Evolutionary conservation across 768 basidiomycete genomes (phyloP), one percentile per base, ranked within the genome.

Genomic region (Nidularia pulvinata): DNA sequence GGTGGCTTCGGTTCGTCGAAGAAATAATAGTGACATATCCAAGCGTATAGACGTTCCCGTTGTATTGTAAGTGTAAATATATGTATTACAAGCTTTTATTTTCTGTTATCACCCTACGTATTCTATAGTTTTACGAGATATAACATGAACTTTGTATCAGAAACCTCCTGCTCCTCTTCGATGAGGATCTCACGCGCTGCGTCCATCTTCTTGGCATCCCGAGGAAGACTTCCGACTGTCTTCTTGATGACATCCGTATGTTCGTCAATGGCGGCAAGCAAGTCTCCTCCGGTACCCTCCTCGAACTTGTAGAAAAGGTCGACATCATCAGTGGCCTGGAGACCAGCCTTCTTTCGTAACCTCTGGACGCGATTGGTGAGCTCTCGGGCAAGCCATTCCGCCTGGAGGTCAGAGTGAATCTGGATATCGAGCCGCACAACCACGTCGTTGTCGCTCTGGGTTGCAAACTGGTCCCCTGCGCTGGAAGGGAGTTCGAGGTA

Each of bases 241-340:
- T 83, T 87, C 57, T 75, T 70, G 61, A 98, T 85, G 57, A 86
- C 69, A 47, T 88, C 90, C 10, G 76, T 76, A 59, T 95, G 83
- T 54, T 83, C 81, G 50, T 65, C 63, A 59, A 93, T 82, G 25
- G 91, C 90, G 30, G 72, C 73, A 36, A 82, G 69, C 51, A 95
- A 64, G 44, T 90, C 89, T 19, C 73, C 73, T 9, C 89, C 88
- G 7, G 76, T 61, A 25, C 85, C 90, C 11, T 82, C 81, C 61
- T 88, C 86, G 66, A 96, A 91, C 54, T 71, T 71, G 73, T 95
- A 95, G 72, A 87, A 95, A 39, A 97, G 82, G 50, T 91, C 81
- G 32, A 98, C 86, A 65, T 97, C 93, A 65, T 99, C 97, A 6
- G 94, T 95, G 16, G 96, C 89, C 70, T 95, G 93, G 58, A 98